Percentiles rank a stretch among this genome's conserved stretches.
phyloP scores from a whole-genome alignment of 2,329 filamentous ascomycete species.

The Alternaria arbusti region DNA sequence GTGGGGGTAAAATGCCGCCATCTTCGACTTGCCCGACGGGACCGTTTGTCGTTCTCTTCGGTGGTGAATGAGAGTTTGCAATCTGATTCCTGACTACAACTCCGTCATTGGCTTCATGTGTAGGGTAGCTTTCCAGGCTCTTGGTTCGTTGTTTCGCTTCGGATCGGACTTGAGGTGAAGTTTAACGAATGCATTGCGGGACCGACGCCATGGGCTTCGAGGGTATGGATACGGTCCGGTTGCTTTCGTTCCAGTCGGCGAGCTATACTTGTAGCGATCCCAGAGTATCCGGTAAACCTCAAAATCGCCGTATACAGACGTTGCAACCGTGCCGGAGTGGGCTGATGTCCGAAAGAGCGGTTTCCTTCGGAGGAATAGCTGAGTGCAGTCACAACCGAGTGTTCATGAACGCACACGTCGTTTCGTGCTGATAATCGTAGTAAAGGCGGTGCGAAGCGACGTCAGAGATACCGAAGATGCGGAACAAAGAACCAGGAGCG shows the following conservation, averaged over 20 bases:
- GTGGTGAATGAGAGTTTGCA: background rate
- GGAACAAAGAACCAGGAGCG: constrained; percentile 4
- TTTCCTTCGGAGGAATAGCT: background rate
- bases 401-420: background rate
- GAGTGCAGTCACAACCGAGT: background rate
- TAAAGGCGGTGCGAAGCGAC: background rate
- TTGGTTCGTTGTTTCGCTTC: constrained; percentile 13
- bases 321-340: background rate
- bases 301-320: background rate
- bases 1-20: constrained; percentile 26
- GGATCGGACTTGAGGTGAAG: constrained; percentile 9
- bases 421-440: background rate
- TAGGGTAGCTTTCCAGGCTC: background rate
- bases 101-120: constrained; percentile 3
- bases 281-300: background rate
- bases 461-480: constrained; percentile 5
- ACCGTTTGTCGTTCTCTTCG: background rate
- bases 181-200: constrained; percentile 24
- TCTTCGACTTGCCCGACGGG: constrained; percentile 12
- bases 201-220: constrained; percentile 11
- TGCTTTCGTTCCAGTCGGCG: background rate
- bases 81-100: background rate
- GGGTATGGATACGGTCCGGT: background rate
- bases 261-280: background rate
- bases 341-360: background rate